phyloP scores from a whole-genome alignment of 352 stramenopile genomes.

The Phytophthora litchii region DNA sequence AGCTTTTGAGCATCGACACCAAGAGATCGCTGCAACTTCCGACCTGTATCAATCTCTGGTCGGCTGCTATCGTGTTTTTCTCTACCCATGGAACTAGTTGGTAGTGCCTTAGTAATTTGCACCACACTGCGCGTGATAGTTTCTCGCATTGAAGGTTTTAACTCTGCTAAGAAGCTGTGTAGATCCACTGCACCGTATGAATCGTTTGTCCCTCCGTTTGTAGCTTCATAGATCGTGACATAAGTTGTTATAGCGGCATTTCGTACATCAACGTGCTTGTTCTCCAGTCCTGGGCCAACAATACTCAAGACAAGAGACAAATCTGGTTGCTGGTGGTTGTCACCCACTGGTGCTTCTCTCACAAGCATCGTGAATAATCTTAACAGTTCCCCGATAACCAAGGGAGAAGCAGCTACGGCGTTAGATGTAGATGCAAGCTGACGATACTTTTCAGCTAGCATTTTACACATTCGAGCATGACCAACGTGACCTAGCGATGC shows the following conservation, averaged over 20 bases:
- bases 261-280: constrained; percentile 85
- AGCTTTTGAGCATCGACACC: constrained; percentile 73
- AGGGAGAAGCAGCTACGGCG: constrained; percentile 47
- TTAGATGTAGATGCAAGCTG: constrained; percentile 38
- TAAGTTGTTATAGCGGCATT: constrained; percentile 76
- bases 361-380: constrained; percentile 73
- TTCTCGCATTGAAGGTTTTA: constrained; percentile 75
- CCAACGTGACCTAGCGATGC: constrained; percentile 62
- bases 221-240: constrained; percentile 72
- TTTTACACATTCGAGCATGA: constrained; percentile 63
- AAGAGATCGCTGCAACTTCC: constrained; percentile 48
- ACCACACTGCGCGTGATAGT: constrained; percentile 74
- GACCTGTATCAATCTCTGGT: constrained; percentile 57
- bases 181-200: constrained; percentile 54
- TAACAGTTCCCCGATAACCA: constrained; percentile 64
- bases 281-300: constrained; percentile 65
- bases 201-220: constrained; percentile 45
- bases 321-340: constrained; percentile 32
- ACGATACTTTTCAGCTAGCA: constrained; percentile 66
- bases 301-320: constrained; percentile 49
- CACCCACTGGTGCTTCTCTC: constrained; percentile 33
- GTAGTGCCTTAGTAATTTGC: constrained; percentile 60
- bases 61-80: constrained; percentile 27
- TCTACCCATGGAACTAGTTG: constrained; percentile 6
- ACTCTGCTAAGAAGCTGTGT: constrained; percentile 61